Conservation (phyloP, 202 grass and related monocot genomes). For the Carex arenaria region DNA sequence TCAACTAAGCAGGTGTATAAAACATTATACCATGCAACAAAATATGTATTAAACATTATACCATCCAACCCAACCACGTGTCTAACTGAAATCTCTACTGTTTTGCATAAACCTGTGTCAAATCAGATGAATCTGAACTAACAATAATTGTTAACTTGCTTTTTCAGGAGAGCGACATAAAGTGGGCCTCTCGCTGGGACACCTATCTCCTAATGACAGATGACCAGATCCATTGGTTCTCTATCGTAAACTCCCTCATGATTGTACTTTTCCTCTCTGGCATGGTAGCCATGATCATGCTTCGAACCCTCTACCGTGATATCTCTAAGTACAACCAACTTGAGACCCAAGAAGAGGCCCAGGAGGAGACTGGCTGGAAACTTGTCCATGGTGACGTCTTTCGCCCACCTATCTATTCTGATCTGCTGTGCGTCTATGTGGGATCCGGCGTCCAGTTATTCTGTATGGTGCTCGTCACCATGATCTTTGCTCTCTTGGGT, state of each 20-base stretch:
- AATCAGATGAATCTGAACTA: background rate
- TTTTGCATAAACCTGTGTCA: background rate
- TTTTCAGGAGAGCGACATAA: conserved; percentile 71
- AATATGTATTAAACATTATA: background rate
- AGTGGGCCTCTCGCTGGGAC: conserved; percentile 95
- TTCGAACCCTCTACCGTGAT: conserved; percentile 68
- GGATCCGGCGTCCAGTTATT: conserved; percentile 86
- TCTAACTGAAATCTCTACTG: background rate
- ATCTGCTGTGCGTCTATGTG: conserved; percentile 64
- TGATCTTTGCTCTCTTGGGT: conserved; percentile 79
- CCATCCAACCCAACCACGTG: background rate
- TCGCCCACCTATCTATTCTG: conserved; percentile 45
- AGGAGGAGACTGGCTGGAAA: conserved; percentile 97
- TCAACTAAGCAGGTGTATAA: background rate
- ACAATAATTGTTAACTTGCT: background rate
- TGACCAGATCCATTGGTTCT: conserved; percentile 97
- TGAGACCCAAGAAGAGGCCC: conserved; percentile 77
- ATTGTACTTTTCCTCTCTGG: conserved; percentile 88
- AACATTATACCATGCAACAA: background rate
- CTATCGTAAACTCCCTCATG: conserved; percentile 82
- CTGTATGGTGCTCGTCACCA: conserved; percentile 70
- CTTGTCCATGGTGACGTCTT: conserved; percentile 91
- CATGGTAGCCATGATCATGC: conserved; percentile 97
- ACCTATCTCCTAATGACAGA: conserved; percentile 88
- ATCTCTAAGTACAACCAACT: conserved; percentile 89